Base-by-base conservation (phyloP, 331 rosid species). In the Malus hybrid region DNA sequence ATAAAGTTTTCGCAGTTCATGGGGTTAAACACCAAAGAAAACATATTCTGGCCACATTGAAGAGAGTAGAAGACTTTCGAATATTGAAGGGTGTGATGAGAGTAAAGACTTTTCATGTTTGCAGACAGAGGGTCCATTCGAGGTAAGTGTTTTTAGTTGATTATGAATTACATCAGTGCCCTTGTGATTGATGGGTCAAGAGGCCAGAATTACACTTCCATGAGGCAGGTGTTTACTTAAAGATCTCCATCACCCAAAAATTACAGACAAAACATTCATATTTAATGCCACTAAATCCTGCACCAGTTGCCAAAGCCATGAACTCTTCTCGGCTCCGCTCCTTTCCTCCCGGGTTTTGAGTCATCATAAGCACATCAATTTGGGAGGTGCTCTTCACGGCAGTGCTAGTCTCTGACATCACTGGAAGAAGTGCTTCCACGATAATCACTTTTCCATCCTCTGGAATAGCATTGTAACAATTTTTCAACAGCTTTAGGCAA, bases 401-500 rank as follows among this genome's bases (percentile, higher is more conserved):
- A 22, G 76, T 31, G 46, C 22, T 76, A 11, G 48, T 75, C 56
- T 82, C 86, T 0, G 86, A 83, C 31, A 29, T 7, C 3, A 55
- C 29, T 1, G 90, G 80, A 70, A 82, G 73, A 33, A 85, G n/a
- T 34, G 80, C 61, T 16, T 90, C 96, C 79, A 85, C 48, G 56
- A 90, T 76, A 6, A 86, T 85, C 15, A 88, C 81, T 74, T 82
- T 90, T 19, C 93, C 96, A 19, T 85, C 73, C 0, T 79, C 71
- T 3, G 87, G 87, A 71, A 72, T 71, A 0, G 93, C 90, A 2
- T 44, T 63, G 64, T 83, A 74, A 73, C 89, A 87, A 2, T 81
- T 89, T 67, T 89, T 89, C 81, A 88, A 63, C 28, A 87, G 32
- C 74, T 88, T 87, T 70, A 87, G 16, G 83, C 93, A 88, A 0